Evolutionary conservation across 768 basidiomycete species (phyloP).

Genomic region (Russula griseocarnosa): DNA sequence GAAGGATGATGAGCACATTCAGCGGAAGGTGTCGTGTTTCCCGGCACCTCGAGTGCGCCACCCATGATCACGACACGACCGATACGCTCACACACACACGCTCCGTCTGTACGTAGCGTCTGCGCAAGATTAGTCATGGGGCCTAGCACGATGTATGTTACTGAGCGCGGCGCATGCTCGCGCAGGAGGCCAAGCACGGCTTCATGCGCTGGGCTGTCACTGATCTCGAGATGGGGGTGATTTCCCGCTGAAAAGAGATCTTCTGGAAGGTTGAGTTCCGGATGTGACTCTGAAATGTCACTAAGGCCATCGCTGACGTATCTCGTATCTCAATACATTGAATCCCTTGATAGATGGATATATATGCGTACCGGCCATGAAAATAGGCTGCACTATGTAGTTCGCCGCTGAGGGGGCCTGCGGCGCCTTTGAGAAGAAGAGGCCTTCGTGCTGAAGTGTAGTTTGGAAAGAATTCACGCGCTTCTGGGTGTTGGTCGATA

Average conservation of each 20-base stretch:
- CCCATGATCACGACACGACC: constrained; percentile 88
- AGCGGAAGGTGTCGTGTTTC: constrained; percentile 75
- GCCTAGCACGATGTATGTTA: constrained; percentile 72
- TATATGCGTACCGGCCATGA: constrained; percentile 58
- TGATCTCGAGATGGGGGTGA: constrained; percentile 47
- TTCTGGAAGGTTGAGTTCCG: constrained; percentile 49
- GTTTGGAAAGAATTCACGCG: constrained; percentile 57
- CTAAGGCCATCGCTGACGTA: constrained; percentile 62
- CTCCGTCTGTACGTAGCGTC: constrained; percentile 53
- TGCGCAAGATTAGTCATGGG: constrained; percentile 78
- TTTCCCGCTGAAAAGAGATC: constrained; percentile 27
- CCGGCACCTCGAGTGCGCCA: constrained; percentile 88
- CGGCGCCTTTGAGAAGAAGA: constrained; percentile 59
- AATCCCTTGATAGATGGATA: neutral
- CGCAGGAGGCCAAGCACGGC: constrained; percentile 54
- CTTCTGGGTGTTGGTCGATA: constrained; percentile 50
- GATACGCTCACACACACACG: constrained; percentile 52
- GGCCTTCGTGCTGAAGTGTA: constrained; percentile 51
- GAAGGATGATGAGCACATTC: constrained; percentile 58
- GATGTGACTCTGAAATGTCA: constrained; percentile 56
- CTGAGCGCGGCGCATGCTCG: constrained; percentile 45
- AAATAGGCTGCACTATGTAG: constrained; percentile 79
- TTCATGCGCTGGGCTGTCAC: constrained; percentile 47
- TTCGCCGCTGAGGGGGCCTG: constrained; percentile 65
- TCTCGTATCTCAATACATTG: constrained; percentile 10